Percentiles rank a stretch among this genome's conserved stretches.
These are phyloP conservation scores for Globisporangium ultimum DNA, from an alignment of 352 stramenopile genomes.

Conservation along the genomic window DNA sequence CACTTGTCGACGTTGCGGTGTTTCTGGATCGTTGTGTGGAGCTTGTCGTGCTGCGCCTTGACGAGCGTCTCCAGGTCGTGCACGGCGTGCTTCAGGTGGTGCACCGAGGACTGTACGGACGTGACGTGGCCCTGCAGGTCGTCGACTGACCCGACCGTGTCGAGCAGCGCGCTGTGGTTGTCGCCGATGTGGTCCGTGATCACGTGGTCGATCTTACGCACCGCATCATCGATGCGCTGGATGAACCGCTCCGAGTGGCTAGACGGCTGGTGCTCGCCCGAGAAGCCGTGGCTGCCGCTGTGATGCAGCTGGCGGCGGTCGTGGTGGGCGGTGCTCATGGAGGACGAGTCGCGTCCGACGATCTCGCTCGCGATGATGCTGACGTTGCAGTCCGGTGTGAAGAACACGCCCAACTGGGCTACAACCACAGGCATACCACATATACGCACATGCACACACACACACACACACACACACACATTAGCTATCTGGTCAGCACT, in stretches of 20 bases:
- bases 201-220: slow-evolving; percentile 69
- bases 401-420: slow-evolving; percentile 77
- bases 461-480: no score
- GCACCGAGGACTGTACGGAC: slow-evolving; percentile 52
- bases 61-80: slow-evolving; percentile 58
- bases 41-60: slow-evolving; percentile 47
- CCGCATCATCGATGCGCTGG: slow-evolving; percentile 55
- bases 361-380: slow-evolving; percentile 76
- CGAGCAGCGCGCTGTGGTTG: slow-evolving; percentile 64
- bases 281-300: slow-evolving; percentile 8
- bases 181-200: slow-evolving; percentile 79
- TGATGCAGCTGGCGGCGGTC: slow-evolving; percentile 12
- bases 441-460: not conserved
- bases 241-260: slow-evolving; percentile 80
- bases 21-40: slow-evolving; percentile 64
- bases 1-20: slow-evolving; percentile 80
- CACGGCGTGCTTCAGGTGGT: slow-evolving; percentile 61
- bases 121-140: slow-evolving; percentile 62
- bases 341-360: slow-evolving; percentile 60
- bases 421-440: slow-evolving; percentile 3
- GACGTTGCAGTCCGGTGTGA: slow-evolving; percentile 68
- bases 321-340: slow-evolving; percentile 20
- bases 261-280: slow-evolving; percentile 7
- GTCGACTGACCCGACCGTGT: slow-evolving; percentile 76
- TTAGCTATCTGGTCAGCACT: no score